Evolutionary conservation across 345 rosid genomes (phyloP).

Genomic region (Alliaria petiolata): DNA sequence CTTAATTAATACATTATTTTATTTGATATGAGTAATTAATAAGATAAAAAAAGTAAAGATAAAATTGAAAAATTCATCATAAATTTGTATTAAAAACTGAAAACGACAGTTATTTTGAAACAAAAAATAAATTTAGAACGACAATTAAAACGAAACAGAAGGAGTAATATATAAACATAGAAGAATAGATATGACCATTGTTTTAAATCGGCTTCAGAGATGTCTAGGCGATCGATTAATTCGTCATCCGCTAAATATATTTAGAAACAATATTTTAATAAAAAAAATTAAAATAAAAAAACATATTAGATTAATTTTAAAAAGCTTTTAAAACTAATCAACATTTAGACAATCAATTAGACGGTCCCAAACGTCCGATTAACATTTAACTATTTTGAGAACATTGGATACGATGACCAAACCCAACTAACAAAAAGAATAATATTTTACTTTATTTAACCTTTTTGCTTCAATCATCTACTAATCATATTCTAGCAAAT

Average conservation of each 20-base stretch:
- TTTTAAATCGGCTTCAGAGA: neutral
- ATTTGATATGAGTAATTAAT: no score
- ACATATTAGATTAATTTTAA: neutral
- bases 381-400: neutral
- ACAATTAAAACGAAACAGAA: no score
- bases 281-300: neutral
- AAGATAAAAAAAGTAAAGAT: no score
- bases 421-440: constrained; percentile 19
- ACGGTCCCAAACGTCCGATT: neutral
- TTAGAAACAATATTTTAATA: neutral
- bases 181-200: neutral
- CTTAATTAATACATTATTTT: no score
- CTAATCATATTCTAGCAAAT: constrained; percentile 22
- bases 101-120: no score
- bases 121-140: no score
- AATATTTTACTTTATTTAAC: neutral
- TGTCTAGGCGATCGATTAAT: neutral
- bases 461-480: constrained; percentile 15
- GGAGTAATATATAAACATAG: neutral
- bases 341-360: neutral
- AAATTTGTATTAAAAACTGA: no score
- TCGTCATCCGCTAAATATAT: neutral
- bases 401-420: constrained; percentile 20
- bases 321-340: neutral
- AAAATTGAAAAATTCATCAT: no score